A percentile compares a stretch with the other conserved stretches of the same genome.
These are phyloP conservation scores for Dictyostelium firmibasis DNA, from an alignment of 78 protist genomes.

Conservation along the genomic window DNA sequence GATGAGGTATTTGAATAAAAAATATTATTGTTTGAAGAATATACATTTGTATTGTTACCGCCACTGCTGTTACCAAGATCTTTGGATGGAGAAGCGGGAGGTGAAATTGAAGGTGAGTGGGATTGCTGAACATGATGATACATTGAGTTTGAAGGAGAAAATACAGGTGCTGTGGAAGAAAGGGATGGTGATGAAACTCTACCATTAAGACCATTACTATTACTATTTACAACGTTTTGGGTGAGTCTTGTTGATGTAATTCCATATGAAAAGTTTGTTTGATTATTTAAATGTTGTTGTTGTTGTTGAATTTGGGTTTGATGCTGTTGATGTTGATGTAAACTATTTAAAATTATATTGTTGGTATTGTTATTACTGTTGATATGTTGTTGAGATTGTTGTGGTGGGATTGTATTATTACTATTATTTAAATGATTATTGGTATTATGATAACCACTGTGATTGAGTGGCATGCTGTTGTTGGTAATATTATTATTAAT, in stretches of 20 bases:
- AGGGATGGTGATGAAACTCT: neutral
- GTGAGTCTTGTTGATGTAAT: neutral
- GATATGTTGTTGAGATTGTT: neutral
- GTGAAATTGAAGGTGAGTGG: neutral
- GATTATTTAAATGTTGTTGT: neutral
- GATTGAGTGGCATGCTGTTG: neutral
- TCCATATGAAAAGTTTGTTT: neutral
- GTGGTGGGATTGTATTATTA: neutral
- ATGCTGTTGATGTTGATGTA: neutral
- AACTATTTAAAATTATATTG: neutral
- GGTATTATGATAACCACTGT: too few relatives aligned
- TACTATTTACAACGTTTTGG: neutral
- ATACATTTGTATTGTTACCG: constrained; percentile 35
- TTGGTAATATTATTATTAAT: neutral
- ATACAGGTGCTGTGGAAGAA: constrained; percentile 32
- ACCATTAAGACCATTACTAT: neutral
- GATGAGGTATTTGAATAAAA: neutral
- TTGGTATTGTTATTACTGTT: neutral
- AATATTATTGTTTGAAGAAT: neutral
- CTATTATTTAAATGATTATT: neutral
- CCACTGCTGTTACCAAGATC: neutral
- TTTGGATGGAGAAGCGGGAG: constrained; percentile 53
- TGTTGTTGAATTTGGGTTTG: neutral
- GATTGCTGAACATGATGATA: constrained; percentile 17
- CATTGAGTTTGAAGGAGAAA: constrained; percentile 51